Conservation (phyloP, 306 rosid species). For the Inga laurina region DNA sequence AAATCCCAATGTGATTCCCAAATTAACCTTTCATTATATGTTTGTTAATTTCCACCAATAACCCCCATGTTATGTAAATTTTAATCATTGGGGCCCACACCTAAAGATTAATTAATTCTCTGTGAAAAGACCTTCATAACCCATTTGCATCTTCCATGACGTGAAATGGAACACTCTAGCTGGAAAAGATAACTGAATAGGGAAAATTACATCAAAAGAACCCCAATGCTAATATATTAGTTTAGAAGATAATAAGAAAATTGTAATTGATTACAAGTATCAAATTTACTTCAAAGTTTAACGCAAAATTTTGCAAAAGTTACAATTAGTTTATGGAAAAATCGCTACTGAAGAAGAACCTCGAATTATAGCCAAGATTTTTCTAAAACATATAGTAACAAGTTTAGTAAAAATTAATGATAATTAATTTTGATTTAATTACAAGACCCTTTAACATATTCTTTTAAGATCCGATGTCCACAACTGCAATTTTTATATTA, state of each 20-base stretch:
- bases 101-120: constrained; percentile 15
- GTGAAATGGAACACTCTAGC: neutral
- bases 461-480: neutral
- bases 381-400: neutral
- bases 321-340: neutral
- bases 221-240: neutral
- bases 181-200: neutral
- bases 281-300: neutral
- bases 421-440: neutral
- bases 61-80: constrained; percentile 38
- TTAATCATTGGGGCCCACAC: constrained; percentile 39
- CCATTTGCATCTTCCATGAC: constrained; percentile 5
- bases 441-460: neutral
- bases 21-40: constrained; percentile 28
- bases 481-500: neutral
- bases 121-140: neutral
- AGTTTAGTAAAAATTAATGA: neutral
- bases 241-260: too few species aligned
- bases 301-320: neutral
- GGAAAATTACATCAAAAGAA: neutral
- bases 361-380: neutral
- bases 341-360: neutral
- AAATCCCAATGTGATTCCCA: constrained; percentile 46
- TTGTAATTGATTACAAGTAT: too few species aligned
- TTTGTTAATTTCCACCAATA: constrained; percentile 28